A percentile compares a stretch with the other conserved stretches of the same genome.
phyloP scores from a whole-genome alignment of 2,329 filamentous ascomycete genomes.

The Pseudopyrenochaeta lycopersici region DNA sequence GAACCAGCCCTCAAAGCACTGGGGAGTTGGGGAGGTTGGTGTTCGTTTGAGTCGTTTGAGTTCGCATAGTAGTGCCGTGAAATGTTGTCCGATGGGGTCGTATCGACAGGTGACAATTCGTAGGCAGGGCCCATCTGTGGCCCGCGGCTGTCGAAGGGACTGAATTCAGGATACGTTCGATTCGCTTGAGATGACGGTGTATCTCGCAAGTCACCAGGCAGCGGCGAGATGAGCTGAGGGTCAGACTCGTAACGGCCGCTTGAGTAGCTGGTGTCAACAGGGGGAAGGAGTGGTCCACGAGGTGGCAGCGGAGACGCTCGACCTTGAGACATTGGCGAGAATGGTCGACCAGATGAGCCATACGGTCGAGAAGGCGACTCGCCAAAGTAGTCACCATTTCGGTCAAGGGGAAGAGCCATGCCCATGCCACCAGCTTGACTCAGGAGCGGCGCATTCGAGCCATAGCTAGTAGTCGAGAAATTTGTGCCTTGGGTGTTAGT shows the following conservation, averaged over 20 bases:
- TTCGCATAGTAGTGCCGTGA: conserved; percentile 28
- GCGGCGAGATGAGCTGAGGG: conserved; percentile 32
- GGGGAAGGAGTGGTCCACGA: conserved; percentile 34
- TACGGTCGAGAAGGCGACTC: conserved; percentile 29
- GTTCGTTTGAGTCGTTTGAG: conserved; percentile 26
- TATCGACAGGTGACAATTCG: conserved; percentile 47
- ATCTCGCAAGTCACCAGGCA: conserved; percentile 24
- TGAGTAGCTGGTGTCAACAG: conserved; percentile 39
- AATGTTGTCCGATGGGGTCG: conserved; percentile 25
- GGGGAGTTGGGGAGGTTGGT: conserved; percentile 33
- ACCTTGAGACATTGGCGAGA: conserved; percentile 42
- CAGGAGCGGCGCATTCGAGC: conserved; percentile 70
- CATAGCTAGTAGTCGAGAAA: conserved; percentile 65
- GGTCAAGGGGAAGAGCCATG: conserved; percentile 34
- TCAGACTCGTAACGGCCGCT: conserved; percentile 33
- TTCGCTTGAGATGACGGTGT: conserved; percentile 19
- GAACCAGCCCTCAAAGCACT: conserved; percentile 38
- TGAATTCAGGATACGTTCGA: conserved; percentile 38
- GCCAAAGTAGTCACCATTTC: conserved; percentile 40
- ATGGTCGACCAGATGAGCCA: conserved; percentile 34
- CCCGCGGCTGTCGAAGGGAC: conserved; percentile 41
- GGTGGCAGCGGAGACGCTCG: conserved; percentile 36
- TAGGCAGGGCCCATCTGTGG: conserved; percentile 38
- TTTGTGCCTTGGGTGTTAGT: conserved; percentile 65
- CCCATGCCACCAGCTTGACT: conserved; percentile 69